phyloP scores from a whole-genome alignment of 495 filamentous ascomycete species.

The Aspergillus indologenus region DNA sequence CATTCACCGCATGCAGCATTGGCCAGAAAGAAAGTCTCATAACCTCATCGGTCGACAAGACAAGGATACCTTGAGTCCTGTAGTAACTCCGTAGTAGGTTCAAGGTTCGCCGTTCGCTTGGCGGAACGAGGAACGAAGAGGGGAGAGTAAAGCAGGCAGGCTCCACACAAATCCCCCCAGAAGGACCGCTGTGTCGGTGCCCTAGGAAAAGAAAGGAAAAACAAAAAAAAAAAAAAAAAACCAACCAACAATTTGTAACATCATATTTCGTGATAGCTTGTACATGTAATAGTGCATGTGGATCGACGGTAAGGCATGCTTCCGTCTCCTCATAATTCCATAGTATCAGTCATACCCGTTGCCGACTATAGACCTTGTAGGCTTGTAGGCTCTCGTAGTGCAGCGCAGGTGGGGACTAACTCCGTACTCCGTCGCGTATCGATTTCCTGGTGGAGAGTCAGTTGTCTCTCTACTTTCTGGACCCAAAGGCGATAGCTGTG shows the following conservation, averaged over 20 bases:
- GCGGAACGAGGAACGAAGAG: constrained; percentile 1
- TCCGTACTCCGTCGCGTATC: constrained; percentile 12
- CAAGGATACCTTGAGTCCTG: background rate
- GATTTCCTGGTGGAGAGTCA: constrained; percentile 20
- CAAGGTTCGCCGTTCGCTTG: background rate
- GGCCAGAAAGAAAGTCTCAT: no score
- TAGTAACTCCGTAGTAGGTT: background rate
- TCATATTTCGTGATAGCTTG: constrained; percentile 11
- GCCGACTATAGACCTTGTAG: background rate
- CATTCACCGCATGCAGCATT: background rate
- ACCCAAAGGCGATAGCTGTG: constrained; percentile 3
- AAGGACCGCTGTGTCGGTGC: constrained; percentile 32
- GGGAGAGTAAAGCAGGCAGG: constrained; percentile 20
- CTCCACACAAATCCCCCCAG: constrained; percentile 33
- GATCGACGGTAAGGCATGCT: constrained; percentile 15
- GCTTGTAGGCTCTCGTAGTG: background rate
- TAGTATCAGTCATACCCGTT: background rate
- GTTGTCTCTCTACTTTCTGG: no score
- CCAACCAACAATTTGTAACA: no score
- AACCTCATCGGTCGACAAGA: background rate
- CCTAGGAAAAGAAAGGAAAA: constrained; percentile 1
- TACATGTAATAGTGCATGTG: constrained; percentile 1
- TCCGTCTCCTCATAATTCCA: constrained; percentile 2
- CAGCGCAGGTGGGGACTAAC: background rate
- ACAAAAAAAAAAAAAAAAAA: no score